These are phyloP conservation scores for Sporothrix schenckii DNA, from an alignment of 2,329 filamentous ascomycete genomes.

Conservation along the genomic window DNA sequence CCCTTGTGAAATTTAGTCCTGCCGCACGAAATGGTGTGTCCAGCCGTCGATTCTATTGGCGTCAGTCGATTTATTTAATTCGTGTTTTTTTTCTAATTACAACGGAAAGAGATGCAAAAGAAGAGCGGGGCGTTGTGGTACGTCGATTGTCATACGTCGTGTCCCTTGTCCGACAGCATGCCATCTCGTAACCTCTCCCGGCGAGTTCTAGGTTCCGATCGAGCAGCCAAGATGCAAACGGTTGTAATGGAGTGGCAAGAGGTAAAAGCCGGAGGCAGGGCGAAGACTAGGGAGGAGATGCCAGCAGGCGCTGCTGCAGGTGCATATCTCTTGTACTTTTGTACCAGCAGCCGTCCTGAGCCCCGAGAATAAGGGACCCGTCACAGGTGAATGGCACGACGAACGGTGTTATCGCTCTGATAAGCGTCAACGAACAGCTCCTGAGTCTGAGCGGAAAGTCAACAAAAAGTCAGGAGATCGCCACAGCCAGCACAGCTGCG, in stretches of 20 bases:
- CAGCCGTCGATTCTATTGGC: neutral
- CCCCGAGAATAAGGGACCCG: neutral
- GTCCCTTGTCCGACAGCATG: constrained; percentile 3
- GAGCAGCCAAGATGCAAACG: constrained; percentile 5
- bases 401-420: neutral
- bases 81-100: too few species aligned
- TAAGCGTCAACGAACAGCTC: neutral
- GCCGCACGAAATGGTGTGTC: neutral
- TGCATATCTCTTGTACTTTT: neutral
- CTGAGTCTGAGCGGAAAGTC: too few species aligned
- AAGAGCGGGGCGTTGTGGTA: neutral
- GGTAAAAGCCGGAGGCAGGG: neutral
- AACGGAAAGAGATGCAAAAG: neutral
- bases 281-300: neutral
- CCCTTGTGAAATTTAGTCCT: neutral
- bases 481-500: too few species aligned
- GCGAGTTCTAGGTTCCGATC: constrained; percentile 1
- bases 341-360: neutral
- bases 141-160: neutral
- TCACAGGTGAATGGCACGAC: neutral
- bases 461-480: neutral
- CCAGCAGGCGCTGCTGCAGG: neutral
- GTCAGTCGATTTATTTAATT: neutral
- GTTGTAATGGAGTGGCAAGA: neutral
- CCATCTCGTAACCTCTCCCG: neutral